Percentiles rank a stretch among this genome's conserved stretches.
Evolutionary conservation across 2,329 filamentous ascomycete species (phyloP).

Genomic region (Thermoascus crustaceus): DNA sequence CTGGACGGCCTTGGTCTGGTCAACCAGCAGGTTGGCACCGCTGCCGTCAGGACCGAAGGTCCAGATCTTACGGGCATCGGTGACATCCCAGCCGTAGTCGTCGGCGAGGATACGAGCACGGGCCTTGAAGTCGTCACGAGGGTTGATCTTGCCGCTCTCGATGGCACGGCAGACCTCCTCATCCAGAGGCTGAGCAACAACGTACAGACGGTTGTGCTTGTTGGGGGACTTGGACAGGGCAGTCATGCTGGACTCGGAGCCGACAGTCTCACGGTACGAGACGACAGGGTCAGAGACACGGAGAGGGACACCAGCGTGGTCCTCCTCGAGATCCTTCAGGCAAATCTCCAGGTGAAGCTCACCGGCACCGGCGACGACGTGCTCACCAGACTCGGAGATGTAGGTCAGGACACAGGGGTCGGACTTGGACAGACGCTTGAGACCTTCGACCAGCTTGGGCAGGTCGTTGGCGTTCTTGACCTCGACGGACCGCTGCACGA

Average conservation of each 20-base stretch:
- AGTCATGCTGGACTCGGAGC: conserved; percentile 76
- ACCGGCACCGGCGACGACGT: conserved; percentile 98
- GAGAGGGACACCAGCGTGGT: conserved; percentile 97
- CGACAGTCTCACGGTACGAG: conserved; percentile 95
- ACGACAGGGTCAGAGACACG: conserved; percentile 97
- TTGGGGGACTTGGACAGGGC: conserved; percentile 99
- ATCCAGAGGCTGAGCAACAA: conserved; percentile 79
- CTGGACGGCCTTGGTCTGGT: conserved; percentile 99
- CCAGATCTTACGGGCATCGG: conserved; percentile 99
- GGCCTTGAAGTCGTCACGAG: conserved; percentile 97
- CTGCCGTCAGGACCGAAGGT: conserved; percentile 97
- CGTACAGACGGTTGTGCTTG: conserved; percentile 99
- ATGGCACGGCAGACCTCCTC: conserved; percentile 91
- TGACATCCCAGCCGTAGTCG: conserved; percentile 98
- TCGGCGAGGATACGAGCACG: conserved; percentile 94
- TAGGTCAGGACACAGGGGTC: conserved; percentile 93
- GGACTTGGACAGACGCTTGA: conserved; percentile 99
- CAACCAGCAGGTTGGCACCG: conserved; percentile 95
- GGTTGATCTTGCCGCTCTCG: conserved; percentile 81
- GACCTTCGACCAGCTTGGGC: conserved; percentile 99
- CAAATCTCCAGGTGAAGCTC: conserved; percentile 99
- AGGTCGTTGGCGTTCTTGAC: conserved; percentile 99
- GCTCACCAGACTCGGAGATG: conserved; percentile 90
- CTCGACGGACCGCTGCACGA: conserved; percentile 96
- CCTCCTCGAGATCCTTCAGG: conserved; percentile 99